These are phyloP conservation scores for Kluyveromyces sp. DNA, from an alignment of 1,139 yeast genomes.

Conservation along the genomic window DNA sequence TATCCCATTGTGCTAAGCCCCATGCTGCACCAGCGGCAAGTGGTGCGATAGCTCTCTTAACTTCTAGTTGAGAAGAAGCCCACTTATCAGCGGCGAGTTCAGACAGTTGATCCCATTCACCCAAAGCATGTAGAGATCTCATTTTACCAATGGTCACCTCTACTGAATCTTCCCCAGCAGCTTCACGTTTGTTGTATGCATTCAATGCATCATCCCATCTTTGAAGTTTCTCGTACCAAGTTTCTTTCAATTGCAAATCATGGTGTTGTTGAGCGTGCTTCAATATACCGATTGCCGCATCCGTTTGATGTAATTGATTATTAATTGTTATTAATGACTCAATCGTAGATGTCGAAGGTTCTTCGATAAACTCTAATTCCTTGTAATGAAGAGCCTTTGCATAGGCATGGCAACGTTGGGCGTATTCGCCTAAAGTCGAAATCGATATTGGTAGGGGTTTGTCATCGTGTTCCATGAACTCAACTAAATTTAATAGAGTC, in stretches of 20 bases:
- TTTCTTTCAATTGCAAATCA: constrained; percentile 84
- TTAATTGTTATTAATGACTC: constrained; percentile 89
- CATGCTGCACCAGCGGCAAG: constrained; percentile 98
- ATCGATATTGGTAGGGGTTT: constrained; percentile 88
- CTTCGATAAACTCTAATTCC: constrained; percentile 89
- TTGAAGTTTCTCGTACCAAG: constrained; percentile 95
- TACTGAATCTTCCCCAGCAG: constrained; percentile 39
- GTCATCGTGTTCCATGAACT: constrained; percentile 96
- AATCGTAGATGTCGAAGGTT: constrained; percentile 85
- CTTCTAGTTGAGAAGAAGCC: constrained; percentile 65
- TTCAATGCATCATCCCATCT: constrained; percentile 97
- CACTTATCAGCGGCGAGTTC: constrained; percentile 83
- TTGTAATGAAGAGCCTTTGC: constrained; percentile 96
- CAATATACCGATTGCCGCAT: constrained; percentile 94
- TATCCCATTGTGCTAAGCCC: constrained; percentile 98
- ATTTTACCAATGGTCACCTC: constrained; percentile 95
- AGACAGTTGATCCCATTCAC: constrained; percentile 94
- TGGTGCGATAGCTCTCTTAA: constrained; percentile 85
- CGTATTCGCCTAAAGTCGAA: constrained; percentile 82
- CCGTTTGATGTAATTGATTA: constrained; percentile 91
- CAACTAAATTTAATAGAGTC: constrained; percentile 79
- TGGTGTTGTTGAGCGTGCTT: constrained; percentile 94
- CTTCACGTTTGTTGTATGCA: constrained; percentile 74
- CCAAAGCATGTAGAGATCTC: constrained; percentile 95
- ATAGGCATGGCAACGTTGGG: constrained; percentile 93